phyloP scores from a whole-genome alignment of 1,284 basidiomycete genomes.

The Ustilago shanxiensis region DNA sequence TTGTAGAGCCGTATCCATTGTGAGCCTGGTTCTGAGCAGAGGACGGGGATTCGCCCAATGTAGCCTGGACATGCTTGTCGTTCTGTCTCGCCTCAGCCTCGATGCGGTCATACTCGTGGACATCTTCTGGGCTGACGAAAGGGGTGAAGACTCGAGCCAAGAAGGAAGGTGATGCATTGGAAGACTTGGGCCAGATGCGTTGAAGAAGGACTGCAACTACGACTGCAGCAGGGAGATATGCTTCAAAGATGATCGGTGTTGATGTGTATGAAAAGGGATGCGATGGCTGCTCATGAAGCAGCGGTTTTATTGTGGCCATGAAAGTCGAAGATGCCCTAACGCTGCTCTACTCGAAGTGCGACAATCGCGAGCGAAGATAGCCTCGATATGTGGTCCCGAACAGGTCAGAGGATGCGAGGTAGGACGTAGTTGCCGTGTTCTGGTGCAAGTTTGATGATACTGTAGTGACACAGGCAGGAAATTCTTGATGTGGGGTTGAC shows the following conservation, averaged over 20 bases:
- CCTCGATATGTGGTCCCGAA: not conserved
- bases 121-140: conserved; percentile 33
- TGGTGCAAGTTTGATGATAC: too few species aligned
- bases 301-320: conserved; percentile 5
- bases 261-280: conserved; percentile 10
- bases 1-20: conserved; percentile 17
- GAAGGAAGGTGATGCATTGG: conserved; percentile 2
- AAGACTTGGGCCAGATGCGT: conserved; percentile 13
- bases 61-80: conserved; percentile 2
- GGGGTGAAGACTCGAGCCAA: conserved; percentile 17
- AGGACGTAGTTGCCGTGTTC: not conserved
- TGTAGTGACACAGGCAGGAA: not conserved
- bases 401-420: too few species aligned
- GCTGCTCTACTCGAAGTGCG: not conserved
- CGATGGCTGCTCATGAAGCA: conserved; percentile 16
- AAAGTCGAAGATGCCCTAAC: not conserved
- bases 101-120: conserved; percentile 30
- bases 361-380: not conserved
- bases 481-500: too few species aligned
- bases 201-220: conserved; percentile 9
- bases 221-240: conserved; percentile 25
- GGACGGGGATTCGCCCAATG: not conserved
- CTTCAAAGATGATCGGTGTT: conserved; percentile 22
- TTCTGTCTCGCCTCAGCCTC: conserved; percentile 15
- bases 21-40: not conserved